Conservation (phyloP, 306 rosid genomes). For the Hippophae gyantsensis region DNA sequence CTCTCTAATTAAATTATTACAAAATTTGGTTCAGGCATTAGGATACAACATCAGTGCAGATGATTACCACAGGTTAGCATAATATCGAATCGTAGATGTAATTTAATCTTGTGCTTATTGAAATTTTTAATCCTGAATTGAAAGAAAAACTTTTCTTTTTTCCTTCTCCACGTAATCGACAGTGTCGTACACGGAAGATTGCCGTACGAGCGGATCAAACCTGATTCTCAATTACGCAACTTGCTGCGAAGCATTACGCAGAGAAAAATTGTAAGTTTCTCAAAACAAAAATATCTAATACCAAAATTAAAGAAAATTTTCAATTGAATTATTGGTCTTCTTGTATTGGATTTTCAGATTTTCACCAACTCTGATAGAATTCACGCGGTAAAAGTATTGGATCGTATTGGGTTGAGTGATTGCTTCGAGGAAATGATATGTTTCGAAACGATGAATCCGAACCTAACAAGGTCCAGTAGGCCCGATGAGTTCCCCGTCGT, state of each 20-base stretch:
- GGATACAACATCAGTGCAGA: slow-evolving; percentile 65
- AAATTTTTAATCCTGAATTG: background rate
- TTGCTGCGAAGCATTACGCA: slow-evolving; percentile 48
- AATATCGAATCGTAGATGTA: background rate
- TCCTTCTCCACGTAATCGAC: background rate
- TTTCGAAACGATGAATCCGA: slow-evolving; percentile 84
- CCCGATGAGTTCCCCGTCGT: slow-evolving; percentile 67
- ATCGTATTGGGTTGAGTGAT: slow-evolving; percentile 45
- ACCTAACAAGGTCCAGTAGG: slow-evolving; percentile 40
- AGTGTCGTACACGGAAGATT: slow-evolving; percentile 89
- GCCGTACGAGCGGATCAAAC: slow-evolving; percentile 64
- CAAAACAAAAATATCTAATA: background rate
- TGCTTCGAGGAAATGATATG: slow-evolving; percentile 73
- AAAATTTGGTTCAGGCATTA: slow-evolving; percentile 31
- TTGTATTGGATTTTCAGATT: slow-evolving; percentile 27
- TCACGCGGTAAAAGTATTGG: slow-evolving; percentile 54
- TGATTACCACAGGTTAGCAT: slow-evolving; percentile 61
- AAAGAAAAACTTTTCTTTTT: background rate
- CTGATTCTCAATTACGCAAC: slow-evolving; percentile 50
- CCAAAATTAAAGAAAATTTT: background rate
- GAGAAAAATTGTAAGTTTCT: slow-evolving; percentile 48
- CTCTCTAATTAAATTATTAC: background rate
- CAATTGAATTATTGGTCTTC: background rate
- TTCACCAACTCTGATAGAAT: slow-evolving; percentile 74
- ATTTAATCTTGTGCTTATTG: background rate